These are phyloP conservation scores for Spergularia azorica DNA, from an alignment of 179 eudicot genomes.

Conservation along the genomic window DNA sequence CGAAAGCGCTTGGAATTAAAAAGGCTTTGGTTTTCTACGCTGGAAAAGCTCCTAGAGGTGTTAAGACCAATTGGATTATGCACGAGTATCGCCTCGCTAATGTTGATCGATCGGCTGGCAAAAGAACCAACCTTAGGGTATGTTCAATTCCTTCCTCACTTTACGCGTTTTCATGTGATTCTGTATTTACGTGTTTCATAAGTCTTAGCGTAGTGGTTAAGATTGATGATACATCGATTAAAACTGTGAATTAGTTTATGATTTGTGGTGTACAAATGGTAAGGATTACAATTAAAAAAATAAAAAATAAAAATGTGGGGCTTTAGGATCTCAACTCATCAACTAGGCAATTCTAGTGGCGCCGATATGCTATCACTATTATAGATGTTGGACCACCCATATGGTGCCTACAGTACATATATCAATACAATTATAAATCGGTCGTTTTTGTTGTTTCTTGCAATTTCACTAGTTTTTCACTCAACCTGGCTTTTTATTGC, in stretches of 20 bases:
- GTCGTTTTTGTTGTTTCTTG: constrained; percentile 7
- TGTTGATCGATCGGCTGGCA: constrained; percentile 75
- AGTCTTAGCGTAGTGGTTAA: not conserved
- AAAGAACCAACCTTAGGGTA: constrained; percentile 62
- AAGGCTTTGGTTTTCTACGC: constrained; percentile 83
- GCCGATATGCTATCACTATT: constrained; percentile 9
- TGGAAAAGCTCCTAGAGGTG: constrained; percentile 77
- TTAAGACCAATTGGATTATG: constrained; percentile 93
- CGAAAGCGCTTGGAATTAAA: constrained; percentile 67
- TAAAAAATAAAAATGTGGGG: not conserved
- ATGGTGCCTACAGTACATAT: not conserved
- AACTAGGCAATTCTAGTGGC: constrained; percentile 23
- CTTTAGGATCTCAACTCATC: not conserved
- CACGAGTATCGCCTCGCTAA: constrained; percentile 88
- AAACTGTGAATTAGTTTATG: not conserved
- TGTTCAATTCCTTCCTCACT: not conserved
- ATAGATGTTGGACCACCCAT: constrained; percentile 26
- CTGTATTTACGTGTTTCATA: not conserved
- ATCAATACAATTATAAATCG: constrained; percentile 5
- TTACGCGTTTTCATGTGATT: not conserved
- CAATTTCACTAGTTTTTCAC: not conserved
- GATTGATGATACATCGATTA: not conserved
- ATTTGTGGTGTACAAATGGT: not conserved
- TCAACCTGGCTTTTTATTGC: not conserved
- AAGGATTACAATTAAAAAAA: not conserved